Percentiles rank a stretch among this genome's conserved stretches.
Evolutionary conservation across 306 rosid genomes (phyloP).

Genomic region (Cucumis hystrix): DNA sequence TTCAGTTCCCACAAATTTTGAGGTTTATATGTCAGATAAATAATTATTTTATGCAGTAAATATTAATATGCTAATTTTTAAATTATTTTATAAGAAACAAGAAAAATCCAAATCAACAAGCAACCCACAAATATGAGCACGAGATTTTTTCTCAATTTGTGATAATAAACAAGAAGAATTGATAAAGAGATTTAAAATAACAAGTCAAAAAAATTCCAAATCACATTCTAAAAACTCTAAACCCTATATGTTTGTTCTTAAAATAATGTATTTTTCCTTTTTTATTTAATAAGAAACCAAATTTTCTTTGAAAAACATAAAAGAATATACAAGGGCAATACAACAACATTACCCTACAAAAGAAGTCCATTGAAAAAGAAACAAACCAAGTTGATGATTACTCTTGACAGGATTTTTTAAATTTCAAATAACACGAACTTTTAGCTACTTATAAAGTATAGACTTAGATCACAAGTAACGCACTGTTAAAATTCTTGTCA

Average conservation of each 20-base stretch:
- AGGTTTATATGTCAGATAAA: not conserved
- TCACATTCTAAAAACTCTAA: not conserved
- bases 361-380: not conserved
- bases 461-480: not conserved
- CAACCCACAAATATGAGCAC: too few species aligned
- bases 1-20: not conserved
- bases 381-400: not conserved
- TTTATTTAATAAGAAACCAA: not conserved
- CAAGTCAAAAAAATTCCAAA: not conserved
- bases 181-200: not conserved
- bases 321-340: not conserved
- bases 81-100: too few species aligned
- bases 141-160: too few species aligned
- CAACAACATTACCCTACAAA: not conserved
- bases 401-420: not conserved
- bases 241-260: not conserved
- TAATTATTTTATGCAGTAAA: not conserved
- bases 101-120: too few species aligned
- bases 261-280: not conserved
- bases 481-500: not conserved
- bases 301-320: not conserved
- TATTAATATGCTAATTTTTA: not conserved
- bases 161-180: too few species aligned
- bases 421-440: not conserved
- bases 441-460: not conserved